Percentiles rank a stretch among this genome's conserved stretches.
Evolutionary conservation across 2,329 filamentous ascomycete species (phyloP).

Genomic region (Colletotrichum tofieldiae): DNA sequence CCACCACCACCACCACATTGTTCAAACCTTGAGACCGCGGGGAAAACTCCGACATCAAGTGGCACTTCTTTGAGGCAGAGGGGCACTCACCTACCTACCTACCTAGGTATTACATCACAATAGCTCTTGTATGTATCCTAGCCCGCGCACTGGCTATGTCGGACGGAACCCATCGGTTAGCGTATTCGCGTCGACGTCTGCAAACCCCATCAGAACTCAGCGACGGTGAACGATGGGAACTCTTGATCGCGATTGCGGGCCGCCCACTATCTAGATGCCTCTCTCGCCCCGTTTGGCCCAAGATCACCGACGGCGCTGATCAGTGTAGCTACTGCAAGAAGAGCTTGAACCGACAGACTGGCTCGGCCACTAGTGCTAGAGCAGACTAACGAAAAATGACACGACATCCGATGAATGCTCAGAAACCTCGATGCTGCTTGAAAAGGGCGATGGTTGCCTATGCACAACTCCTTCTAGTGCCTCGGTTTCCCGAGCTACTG

Average conservation of each 20-base stretch:
- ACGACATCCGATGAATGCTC: background rate
- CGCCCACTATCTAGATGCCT: background rate
- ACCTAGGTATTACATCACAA: background rate
- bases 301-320: background rate
- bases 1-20: background rate
- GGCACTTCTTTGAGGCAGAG: background rate
- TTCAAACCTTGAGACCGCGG: conserved; percentile 9
- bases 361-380: conserved; percentile 23
- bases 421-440: conserved; percentile 26
- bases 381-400: background rate
- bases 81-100: background rate
- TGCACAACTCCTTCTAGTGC: conserved; percentile 9
- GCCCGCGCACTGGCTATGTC: background rate
- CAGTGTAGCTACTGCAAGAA: background rate
- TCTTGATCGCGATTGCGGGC: conserved; percentile 1
- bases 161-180: background rate
- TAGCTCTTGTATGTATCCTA: background rate
- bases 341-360: conserved; percentile 31
- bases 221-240: background rate
- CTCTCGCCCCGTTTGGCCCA: background rate
- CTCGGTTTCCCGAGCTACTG: background rate
- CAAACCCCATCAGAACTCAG: conserved; percentile 12
- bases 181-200: conserved; percentile 5
- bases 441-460: conserved; percentile 25
- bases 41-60: conserved; percentile 9